A percentile compares a stretch with the other conserved stretches of the same genome.
Evolutionary conservation across 805 yeast species (phyloP).

Genomic region (Phaffomyces thermotolerans): DNA sequence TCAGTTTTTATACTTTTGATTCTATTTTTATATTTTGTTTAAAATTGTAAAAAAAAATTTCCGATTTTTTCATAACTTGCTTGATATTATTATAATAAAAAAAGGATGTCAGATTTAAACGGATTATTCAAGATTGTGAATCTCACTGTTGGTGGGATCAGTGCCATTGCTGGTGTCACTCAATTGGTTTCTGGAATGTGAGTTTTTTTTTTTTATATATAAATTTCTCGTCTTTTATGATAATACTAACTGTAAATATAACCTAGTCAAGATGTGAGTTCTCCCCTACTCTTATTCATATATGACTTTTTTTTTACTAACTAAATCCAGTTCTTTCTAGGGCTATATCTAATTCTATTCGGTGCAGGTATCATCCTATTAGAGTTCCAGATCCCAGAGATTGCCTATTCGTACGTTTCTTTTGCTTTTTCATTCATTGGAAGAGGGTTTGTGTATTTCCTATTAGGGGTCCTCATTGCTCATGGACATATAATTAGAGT

Average conservation of each 20-base stretch:
- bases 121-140: constrained; percentile 36
- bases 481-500: constrained; percentile 49
- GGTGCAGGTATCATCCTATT: constrained; percentile 43
- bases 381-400: constrained; percentile 42
- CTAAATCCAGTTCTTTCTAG: constrained; percentile 38
- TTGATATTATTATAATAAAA: not conserved
- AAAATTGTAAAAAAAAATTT: not conserved
- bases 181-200: constrained; percentile 33
- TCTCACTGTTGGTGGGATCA: constrained; percentile 44
- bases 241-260: not conserved
- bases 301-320: too few relatives aligned
- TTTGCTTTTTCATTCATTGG: constrained; percentile 63
- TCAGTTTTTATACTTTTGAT: constrained; percentile 4
- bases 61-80: not conserved
- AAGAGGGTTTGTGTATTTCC: constrained; percentile 55
- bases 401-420: constrained; percentile 56
- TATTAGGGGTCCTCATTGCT: constrained; percentile 42
- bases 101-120: constrained; percentile 19
- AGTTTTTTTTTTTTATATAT: constrained; percentile 19
- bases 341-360: constrained; percentile 47
- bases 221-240: too few relatives aligned
- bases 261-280: not conserved
- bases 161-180: constrained; percentile 32
- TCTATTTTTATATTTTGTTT: constrained; percentile 1
- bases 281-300: too few relatives aligned